These are phyloP conservation scores for Thalassiosira hispida DNA, from an alignment of 352 stramenopile genomes.

Conservation along the genomic window DNA sequence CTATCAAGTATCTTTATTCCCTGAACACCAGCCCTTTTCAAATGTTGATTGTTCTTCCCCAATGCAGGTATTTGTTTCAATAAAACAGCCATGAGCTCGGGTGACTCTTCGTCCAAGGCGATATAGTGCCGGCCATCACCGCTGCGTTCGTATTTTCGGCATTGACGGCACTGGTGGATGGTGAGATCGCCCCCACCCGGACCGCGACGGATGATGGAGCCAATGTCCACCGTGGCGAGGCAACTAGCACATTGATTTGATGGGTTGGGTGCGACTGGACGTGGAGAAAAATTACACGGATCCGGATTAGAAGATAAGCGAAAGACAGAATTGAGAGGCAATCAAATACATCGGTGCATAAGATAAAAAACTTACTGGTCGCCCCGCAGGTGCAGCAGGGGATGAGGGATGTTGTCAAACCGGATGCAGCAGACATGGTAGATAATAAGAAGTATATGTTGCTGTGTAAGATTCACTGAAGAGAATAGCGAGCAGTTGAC, in stretches of 20 bases:
- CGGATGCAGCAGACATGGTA: slow-evolving; percentile 25
- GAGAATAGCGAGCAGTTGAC: too few relatives aligned
- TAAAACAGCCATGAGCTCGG: slow-evolving; percentile 98
- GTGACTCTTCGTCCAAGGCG: slow-evolving; percentile 92
- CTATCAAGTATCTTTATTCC: slow-evolving; percentile 92
- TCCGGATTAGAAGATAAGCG: too few relatives aligned
- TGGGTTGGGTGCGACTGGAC: slow-evolving; percentile 79
- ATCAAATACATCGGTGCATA: too few relatives aligned
- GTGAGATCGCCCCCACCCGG: slow-evolving; percentile 56
- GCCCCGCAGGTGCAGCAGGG: slow-evolving; percentile 73
- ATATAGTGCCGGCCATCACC: slow-evolving; percentile 68
- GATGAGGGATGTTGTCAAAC: slow-evolving; percentile 60
- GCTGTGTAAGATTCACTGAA: too few relatives aligned
- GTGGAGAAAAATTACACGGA: too few relatives aligned
- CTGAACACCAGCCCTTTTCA: slow-evolving; percentile 37
- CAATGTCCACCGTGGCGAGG: slow-evolving; percentile 62
- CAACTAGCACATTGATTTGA: slow-evolving; percentile 84
- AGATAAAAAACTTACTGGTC: too few relatives aligned
- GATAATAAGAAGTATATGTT: too few relatives aligned
- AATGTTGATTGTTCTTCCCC: slow-evolving; percentile 50
- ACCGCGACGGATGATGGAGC: slow-evolving; percentile 64
- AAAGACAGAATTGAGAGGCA: too few relatives aligned
- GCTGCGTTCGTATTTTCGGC: slow-evolving; percentile 61
- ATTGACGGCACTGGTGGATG: slow-evolving; percentile 81
- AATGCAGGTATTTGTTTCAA: slow-evolving; percentile 95